Evolutionary conservation across 139 green algal species (phyloP).

Genomic region (Micractinium sp.): DNA sequence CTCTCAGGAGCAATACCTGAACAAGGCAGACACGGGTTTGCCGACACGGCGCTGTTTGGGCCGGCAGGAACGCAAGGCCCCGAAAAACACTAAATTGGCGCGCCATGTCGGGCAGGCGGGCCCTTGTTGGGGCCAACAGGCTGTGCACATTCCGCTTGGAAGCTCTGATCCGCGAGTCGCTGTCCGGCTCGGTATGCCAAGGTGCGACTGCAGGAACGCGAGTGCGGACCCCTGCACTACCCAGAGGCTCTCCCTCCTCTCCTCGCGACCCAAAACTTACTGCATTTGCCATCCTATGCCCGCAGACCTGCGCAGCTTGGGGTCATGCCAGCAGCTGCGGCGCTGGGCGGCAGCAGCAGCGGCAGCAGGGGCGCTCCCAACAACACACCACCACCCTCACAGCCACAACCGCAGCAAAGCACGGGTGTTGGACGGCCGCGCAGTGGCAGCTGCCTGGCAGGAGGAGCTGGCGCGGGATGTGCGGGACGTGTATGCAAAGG

Average conservation of each 20-base stretch:
- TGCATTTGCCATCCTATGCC: too few species aligned
- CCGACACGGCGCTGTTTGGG: too few species aligned
- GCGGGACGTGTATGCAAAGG: constrained; percentile 21
- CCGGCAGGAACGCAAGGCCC: too few species aligned
- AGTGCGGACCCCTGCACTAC: too few species aligned
- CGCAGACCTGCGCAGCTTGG: neutral
- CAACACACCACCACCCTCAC: neutral
- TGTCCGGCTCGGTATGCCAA: neutral
- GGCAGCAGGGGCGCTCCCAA: neutral
- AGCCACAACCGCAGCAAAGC: neutral
- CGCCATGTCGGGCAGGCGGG: too few species aligned
- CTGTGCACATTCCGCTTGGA: neutral
- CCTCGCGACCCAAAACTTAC: too few species aligned
- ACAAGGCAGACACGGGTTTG: too few species aligned
- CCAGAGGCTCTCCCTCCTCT: too few species aligned
- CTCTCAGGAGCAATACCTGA: too few species aligned
- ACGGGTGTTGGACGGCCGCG: constrained; percentile 31
- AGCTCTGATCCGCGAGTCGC: neutral
- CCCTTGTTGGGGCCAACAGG: neutral
- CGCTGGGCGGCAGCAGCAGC: neutral
- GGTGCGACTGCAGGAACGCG: neutral
- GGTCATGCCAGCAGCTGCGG: neutral
- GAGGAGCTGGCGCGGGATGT: constrained; percentile 55
- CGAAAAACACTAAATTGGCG: too few species aligned
- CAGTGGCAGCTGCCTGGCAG: constrained; percentile 28